These are phyloP conservation scores for Puccinia novopanici DNA, from an alignment of 1,284 basidiomycete genomes.

Conservation along the genomic window DNA sequence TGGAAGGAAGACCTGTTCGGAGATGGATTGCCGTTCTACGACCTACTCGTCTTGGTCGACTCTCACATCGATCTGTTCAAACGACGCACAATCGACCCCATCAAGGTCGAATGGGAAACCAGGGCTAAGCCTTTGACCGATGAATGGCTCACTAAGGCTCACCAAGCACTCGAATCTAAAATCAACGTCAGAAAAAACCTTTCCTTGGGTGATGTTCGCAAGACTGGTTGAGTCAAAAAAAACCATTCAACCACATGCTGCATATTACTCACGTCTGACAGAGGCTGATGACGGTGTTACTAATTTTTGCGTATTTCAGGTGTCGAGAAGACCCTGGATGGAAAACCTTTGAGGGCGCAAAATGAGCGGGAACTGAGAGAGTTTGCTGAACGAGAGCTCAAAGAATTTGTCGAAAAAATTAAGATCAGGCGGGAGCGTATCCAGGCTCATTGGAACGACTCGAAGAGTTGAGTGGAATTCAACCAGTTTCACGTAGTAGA, in stretches of 20 bases:
- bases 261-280: no score
- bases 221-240: conserved; percentile 11
- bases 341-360: conserved; percentile 17
- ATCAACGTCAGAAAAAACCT: conserved; percentile 24
- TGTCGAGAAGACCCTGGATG: not conserved
- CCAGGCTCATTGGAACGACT: conserved; percentile 56
- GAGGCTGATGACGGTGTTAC: not conserved
- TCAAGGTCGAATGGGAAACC: conserved; percentile 43
- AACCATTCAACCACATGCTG: no score
- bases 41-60: conserved; percentile 44
- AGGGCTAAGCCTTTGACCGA: conserved; percentile 45
- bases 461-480: conserved; percentile 52
- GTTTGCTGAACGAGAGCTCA: conserved; percentile 54
- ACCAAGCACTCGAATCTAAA: conserved; percentile 36
- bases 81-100: conserved; percentile 33
- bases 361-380: conserved; percentile 52
- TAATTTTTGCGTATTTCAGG: not conserved
- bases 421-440: conserved; percentile 53
- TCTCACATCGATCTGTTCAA: conserved; percentile 47
- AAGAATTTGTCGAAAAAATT: conserved; percentile 53
- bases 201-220: not conserved
- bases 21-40: conserved; percentile 46
- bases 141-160: conserved; percentile 46
- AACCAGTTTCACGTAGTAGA: not conserved
- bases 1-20: conserved; percentile 50